Evolutionary conservation across 768 basidiomycete species (phyloP).

Genomic region (Coprinopsis strossmayeri): DNA sequence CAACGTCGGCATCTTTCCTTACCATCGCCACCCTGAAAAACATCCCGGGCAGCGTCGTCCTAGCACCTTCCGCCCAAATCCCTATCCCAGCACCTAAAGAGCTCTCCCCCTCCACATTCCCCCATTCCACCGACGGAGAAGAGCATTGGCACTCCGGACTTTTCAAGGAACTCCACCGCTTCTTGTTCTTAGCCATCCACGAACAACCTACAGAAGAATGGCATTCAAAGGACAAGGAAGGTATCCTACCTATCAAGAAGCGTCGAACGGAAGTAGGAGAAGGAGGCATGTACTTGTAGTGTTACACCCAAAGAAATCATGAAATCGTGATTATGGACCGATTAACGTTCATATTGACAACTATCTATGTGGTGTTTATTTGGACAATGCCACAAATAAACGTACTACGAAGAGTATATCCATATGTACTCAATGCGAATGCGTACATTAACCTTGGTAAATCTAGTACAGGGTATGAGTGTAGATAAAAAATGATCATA

Average conservation of each 20-base stretch:
- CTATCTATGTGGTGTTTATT: neutral
- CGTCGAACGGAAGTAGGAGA: constrained; percentile 32
- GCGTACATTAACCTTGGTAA: too few species aligned
- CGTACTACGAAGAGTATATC: neutral
- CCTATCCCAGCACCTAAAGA: constrained; percentile 33
- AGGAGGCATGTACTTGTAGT: constrained; percentile 47
- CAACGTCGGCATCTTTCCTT: constrained; percentile 49
- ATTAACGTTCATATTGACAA: too few species aligned
- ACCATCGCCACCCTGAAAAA: constrained; percentile 23
- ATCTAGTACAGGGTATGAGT: too few species aligned
- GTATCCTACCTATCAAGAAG: neutral
- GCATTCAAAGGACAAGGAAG: constrained; percentile 8
- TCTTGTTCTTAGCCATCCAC: constrained; percentile 29
- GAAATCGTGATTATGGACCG: too few species aligned
- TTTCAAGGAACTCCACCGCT: constrained; percentile 23
- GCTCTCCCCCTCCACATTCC: constrained; percentile 27
- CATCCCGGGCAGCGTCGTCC: constrained; percentile 27
- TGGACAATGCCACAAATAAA: neutral
- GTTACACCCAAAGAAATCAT: neutral
- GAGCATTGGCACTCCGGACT: constrained; percentile 32
- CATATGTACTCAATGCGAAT: too few species aligned
- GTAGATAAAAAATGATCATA: too few species aligned
- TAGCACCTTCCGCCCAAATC: constrained; percentile 43
- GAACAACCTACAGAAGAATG: constrained; percentile 17
- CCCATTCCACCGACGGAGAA: constrained; percentile 24